phyloP scores from a whole-genome alignment of 1,139 yeast species.

The Sugiyamaella grinbergsii region DNA sequence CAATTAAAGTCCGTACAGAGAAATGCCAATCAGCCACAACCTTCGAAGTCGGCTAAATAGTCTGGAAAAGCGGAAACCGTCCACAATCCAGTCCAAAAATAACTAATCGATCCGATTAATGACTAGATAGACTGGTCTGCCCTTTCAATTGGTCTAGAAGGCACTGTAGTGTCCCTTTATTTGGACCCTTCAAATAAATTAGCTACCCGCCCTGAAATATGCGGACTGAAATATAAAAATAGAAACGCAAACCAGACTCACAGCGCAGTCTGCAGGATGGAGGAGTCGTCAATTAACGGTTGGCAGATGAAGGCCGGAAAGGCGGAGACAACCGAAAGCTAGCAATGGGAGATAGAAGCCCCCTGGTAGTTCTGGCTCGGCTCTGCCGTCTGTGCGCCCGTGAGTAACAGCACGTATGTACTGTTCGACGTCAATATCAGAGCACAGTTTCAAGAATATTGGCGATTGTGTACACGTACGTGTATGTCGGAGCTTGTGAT shows the following conservation, averaged over 20 bases:
- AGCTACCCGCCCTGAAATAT: slow-evolving; percentile 2
- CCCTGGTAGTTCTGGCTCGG: neutral
- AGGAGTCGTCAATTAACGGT: neutral
- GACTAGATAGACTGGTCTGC: neutral
- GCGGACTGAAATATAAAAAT: slow-evolving; percentile 9
- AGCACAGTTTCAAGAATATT: too few relatives aligned
- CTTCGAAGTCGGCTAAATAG: too few relatives aligned
- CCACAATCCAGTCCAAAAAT: too few relatives aligned
- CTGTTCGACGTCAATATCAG: too few relatives aligned
- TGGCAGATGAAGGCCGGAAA: neutral
- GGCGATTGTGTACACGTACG: too few relatives aligned
- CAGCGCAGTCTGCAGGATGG: slow-evolving; percentile 1
- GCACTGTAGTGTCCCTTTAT: neutral
- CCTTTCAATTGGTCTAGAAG: neutral
- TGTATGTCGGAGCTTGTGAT: too few relatives aligned
- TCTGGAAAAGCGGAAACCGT: too few relatives aligned
- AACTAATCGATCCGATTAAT: neutral
- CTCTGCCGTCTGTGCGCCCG: too few relatives aligned
- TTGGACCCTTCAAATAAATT: slow-evolving; percentile 1
- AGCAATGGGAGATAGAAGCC: neutral
- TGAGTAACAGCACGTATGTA: too few relatives aligned
- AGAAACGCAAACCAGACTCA: neutral
- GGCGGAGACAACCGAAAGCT: neutral
- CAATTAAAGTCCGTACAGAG: neutral
- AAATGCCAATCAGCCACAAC: too few relatives aligned